Percentiles rank a stretch among this genome's conserved stretches.
These are phyloP conservation scores for Canavalia gladiata DNA, from an alignment of 306 rosid genomes.

Conservation along the genomic window DNA sequence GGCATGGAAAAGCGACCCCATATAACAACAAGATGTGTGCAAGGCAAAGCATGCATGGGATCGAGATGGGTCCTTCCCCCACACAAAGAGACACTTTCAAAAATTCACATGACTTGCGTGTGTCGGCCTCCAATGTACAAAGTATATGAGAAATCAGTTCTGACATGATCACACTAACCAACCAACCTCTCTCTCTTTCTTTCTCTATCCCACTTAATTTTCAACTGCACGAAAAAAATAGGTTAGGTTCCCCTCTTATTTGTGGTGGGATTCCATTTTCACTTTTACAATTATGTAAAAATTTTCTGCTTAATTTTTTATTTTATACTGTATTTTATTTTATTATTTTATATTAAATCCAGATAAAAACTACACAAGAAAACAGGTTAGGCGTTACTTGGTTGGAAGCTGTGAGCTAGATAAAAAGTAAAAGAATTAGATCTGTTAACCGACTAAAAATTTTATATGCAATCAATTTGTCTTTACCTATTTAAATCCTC, in stretches of 20 bases:
- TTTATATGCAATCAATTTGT: neutral
- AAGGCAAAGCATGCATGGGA: constrained; percentile 36
- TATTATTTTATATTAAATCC: too few relatives aligned
- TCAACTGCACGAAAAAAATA: neutral
- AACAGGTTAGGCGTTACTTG: neutral
- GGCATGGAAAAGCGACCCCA: constrained; percentile 41
- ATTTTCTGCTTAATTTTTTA: neutral
- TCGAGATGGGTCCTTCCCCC: constrained; percentile 24
- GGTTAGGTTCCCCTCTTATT: neutral
- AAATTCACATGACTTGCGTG: constrained; percentile 60
- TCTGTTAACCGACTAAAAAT: constrained; percentile 15
- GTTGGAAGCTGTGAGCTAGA: neutral
- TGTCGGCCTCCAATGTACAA: constrained; percentile 45
- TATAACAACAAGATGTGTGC: neutral
- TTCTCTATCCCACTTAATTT: neutral
- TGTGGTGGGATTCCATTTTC: neutral
- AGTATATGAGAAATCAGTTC: constrained; percentile 38
- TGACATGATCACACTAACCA: constrained; percentile 42
- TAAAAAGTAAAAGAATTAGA: neutral
- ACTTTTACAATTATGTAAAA: neutral
- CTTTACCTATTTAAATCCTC: constrained; percentile 7
- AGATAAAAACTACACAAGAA: too few relatives aligned
- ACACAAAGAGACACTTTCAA: constrained; percentile 2
- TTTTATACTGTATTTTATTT: neutral
- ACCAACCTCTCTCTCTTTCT: constrained; percentile 21